Base-by-base conservation (phyloP, 768 basidiomycete genomes). In the Hygrophorus pudorinus region DNA sequence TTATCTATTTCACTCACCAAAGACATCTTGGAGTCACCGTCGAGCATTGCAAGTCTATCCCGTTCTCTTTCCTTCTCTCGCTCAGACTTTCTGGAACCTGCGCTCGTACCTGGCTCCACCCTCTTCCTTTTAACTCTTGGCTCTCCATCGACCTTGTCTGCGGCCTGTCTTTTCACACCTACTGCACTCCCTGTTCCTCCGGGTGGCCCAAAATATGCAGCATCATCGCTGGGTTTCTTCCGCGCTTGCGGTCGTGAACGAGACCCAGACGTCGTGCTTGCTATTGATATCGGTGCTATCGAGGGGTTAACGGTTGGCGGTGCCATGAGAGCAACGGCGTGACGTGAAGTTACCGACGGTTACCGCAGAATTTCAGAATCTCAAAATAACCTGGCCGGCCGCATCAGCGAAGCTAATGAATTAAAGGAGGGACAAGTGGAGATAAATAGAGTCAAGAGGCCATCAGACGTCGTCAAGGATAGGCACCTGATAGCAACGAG, bases 81-180 rank as follows among this genome's bases (percentile, higher is more conserved):
- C 63, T 37, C 52, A 52, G 49, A 32, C 28, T 24, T 42, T 42
- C 41, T 55, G n/a, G 57, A 47, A 35, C 59, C 51, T 21, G 47
- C 34, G 51, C 49, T 21, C 50, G 43, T 10, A 14, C 53, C 49
- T 21, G 66, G 58, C 29, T 84, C 84, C 30, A 75, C 67, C 51
- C 81, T 73, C 63, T 85, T 88, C 53, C 85, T 65, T 62, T 89
- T 87, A 42, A 71, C 68, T 39, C 85, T 69, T 12, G 80, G 77
- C 51, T 87, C 85, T n/a, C 81, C 81, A 6, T 86, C 83, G 18
- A 65, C 71, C 53, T 77, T 75, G 41, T 87, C 85, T 13, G 56
- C 65, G 0, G 83, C 85, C 36, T 76, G 75, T 51, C 85, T 64
- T 56, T 88, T 87, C 13, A 70, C 59, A 30, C 76, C 75, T 12